Evolutionary conservation across 768 basidiomycete species (phyloP).

Genomic region (Mycena latifolia): DNA sequence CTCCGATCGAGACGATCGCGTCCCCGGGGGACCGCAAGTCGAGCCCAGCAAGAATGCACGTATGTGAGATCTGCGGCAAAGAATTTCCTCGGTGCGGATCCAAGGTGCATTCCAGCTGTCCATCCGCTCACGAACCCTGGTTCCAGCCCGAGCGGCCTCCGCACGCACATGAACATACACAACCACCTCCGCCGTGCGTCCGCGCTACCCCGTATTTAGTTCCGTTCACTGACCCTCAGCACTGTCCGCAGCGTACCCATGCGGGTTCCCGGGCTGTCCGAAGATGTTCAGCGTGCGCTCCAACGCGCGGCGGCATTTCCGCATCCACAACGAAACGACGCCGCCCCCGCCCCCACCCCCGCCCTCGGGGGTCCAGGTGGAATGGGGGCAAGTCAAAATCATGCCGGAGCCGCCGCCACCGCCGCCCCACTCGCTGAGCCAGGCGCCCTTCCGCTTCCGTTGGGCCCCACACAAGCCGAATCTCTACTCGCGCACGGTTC

Average conservation of each 20-base stretch:
- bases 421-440: slow-evolving; percentile 7
- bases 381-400: too few species aligned
- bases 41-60: slow-evolving; percentile 61
- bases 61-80: slow-evolving; percentile 62
- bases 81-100: slow-evolving; percentile 60
- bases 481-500: neutral
- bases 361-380: neutral
- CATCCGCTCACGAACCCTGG: neutral
- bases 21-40: neutral
- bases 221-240: neutral
- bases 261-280: slow-evolving; percentile 69
- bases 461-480: slow-evolving; percentile 19
- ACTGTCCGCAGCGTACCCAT: slow-evolving; percentile 56
- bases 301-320: slow-evolving; percentile 84
- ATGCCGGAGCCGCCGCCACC: neutral
- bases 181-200: slow-evolving; percentile 65
- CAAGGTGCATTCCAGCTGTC: neutral
- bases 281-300: slow-evolving; percentile 84
- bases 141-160: slow-evolving; percentile 64
- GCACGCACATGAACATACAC: slow-evolving; percentile 72
- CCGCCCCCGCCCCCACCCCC: slow-evolving; percentile 3
- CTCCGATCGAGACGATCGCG: slow-evolving; percentile 5
- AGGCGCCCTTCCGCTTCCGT: slow-evolving; percentile 20
- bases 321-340: slow-evolving; percentile 72
- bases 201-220: neutral